phyloP scores from a whole-genome alignment of 1,284 basidiomycete species.

The Wolfiporia cocos region DNA sequence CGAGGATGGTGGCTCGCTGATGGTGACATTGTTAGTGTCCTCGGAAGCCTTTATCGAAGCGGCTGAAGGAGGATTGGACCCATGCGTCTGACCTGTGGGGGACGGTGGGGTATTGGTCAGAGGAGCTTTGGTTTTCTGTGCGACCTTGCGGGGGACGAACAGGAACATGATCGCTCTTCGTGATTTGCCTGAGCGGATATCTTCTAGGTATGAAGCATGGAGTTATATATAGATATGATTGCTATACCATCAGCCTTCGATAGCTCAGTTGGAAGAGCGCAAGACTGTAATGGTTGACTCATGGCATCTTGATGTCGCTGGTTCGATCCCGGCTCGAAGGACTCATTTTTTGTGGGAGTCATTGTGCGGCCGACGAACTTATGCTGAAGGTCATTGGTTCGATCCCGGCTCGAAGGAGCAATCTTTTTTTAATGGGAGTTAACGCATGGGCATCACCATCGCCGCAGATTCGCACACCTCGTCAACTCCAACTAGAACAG shows the following conservation, averaged over 20 bases:
- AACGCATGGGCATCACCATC: too few relatives aligned
- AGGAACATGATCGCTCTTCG: slow-evolving; percentile 16
- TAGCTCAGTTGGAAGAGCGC: slow-evolving; percentile 20
- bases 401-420: slow-evolving; percentile 10
- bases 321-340: slow-evolving; percentile 13
- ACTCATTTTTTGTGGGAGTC: background rate
- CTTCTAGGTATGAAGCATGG: too few relatives aligned
- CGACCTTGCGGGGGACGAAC: slow-evolving; percentile 24
- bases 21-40: too few relatives aligned
- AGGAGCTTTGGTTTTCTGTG: slow-evolving; percentile 9
- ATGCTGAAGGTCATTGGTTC: slow-evolving; percentile 4
- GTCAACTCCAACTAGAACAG: too few relatives aligned
- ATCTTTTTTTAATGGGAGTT: too few relatives aligned
- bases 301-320: slow-evolving; percentile 16
- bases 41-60: too few relatives aligned
- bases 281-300: slow-evolving; percentile 15
- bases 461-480: too few relatives aligned
- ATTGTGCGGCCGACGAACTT: background rate
- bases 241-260: slow-evolving; percentile 10
- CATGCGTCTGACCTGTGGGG: too few relatives aligned
- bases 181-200: background rate
- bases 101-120: slow-evolving; percentile 4
- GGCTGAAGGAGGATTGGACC: too few relatives aligned
- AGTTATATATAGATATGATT: too few relatives aligned
- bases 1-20: too few relatives aligned